Evolutionary conservation across 176 grass and related monocot genomes (phyloP).

Genomic region (Aechmea fasciata): DNA sequence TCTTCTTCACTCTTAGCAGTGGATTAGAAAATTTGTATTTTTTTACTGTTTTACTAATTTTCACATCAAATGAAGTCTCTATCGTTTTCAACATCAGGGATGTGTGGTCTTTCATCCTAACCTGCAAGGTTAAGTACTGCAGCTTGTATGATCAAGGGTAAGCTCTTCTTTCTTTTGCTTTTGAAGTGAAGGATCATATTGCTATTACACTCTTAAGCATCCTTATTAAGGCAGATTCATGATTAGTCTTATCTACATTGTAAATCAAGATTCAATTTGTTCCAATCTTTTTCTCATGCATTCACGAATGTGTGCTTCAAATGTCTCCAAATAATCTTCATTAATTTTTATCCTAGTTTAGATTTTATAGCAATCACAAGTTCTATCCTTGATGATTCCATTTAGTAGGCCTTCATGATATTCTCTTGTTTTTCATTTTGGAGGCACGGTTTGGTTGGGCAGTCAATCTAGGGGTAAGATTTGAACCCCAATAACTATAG

Average conservation of each 20-base stretch:
- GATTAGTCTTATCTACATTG: not conserved
- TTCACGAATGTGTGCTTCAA: no score
- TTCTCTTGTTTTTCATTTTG: not conserved
- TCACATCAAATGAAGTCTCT: slow-evolving; percentile 2
- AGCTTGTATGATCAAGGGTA: slow-evolving; percentile 96
- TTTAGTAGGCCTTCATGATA: no score
- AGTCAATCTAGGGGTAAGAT: no score
- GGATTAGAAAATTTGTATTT: not conserved
- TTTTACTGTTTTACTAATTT: not conserved
- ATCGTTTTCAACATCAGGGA: slow-evolving; percentile 51
- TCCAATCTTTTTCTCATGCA: no score
- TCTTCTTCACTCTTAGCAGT: slow-evolving; percentile 5
- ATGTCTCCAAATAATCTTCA: no score
- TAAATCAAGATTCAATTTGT: not conserved
- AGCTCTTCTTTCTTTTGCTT: slow-evolving; percentile 25
- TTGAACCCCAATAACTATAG: no score
- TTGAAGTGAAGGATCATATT: not conserved
- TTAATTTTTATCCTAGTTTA: no score
- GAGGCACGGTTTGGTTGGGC: no score
- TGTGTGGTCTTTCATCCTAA: slow-evolving; percentile 95
- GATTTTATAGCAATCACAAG: no score
- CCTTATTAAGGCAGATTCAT: not conserved
- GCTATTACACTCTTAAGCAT: not conserved
- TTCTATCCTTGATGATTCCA: no score
- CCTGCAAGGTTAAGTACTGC: slow-evolving; percentile 93